Base-by-base conservation (phyloP, 176 grass and related monocot genomes). In the Carex cristatella region DNA sequence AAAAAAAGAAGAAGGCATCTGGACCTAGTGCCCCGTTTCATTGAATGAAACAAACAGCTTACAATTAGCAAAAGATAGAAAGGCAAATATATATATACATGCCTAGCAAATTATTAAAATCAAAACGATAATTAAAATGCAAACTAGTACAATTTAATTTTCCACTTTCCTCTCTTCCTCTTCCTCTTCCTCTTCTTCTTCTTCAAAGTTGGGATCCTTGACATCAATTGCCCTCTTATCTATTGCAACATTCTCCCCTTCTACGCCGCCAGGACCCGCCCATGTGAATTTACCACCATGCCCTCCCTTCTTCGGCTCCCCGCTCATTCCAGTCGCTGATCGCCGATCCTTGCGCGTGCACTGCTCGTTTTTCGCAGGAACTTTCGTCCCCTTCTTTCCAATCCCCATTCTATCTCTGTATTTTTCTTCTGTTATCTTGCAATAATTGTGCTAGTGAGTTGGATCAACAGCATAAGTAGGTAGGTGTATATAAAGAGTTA, bases 261-360 rank as follows among this genome's bases (percentile, higher is more conserved):
- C 88, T 46, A 79, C 51, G 69, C 86, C 81, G 57, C 87, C 84
- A 57, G 88, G 65, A 81, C 95, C 95, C 70, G 89, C 95, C 95
- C 95, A 98, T 27, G 95, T 98, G 91, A 94, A 98, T 87, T 94
- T 98, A 51, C 92, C 95, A 61, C 95, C 95, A 69, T 94, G 91
- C 38, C 95, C 93, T 80, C 95, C 93, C 80, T 98, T 98, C 89
- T 94, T 98, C 61, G 92, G 87, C 31, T 88, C 89, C 27, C 95
- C 92, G 88, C 32, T 98, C 91, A 94, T 90, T 18, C 95, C 92
- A 8, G 91, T 79, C 53, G 82, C 88, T 11, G 92, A 98, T 79
- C 90, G 87, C 87, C 95, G 91, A 81, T 98, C 95, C 86, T 92
- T 93, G 30, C 91, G 88, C 33, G 54, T 18, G 28, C 12, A 33